These are phyloP conservation scores for Globisporangium perplexum DNA, from an alignment of 352 stramenopile species.

Conservation along the genomic window DNA sequence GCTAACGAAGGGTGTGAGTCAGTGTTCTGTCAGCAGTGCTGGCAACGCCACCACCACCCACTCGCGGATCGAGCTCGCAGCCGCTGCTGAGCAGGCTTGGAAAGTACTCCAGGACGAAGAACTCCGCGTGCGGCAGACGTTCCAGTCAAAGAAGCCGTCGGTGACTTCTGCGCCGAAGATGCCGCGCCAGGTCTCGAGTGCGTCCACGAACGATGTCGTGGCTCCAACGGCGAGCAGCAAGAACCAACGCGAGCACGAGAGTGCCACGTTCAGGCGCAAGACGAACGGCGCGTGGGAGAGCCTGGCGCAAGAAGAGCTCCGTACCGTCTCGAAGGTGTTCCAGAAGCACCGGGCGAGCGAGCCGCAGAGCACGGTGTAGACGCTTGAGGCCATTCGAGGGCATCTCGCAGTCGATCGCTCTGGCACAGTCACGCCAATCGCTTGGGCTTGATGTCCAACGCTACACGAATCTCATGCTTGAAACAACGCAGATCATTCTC, in stretches of 20 bases:
- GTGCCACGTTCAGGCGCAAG: slow-evolving; percentile 5
- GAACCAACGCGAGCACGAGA: neutral
- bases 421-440: too few relatives aligned
- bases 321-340: slow-evolving; percentile 12
- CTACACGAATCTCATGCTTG: too few relatives aligned
- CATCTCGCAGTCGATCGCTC: too few relatives aligned
- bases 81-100: slow-evolving; percentile 33
- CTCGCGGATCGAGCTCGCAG: slow-evolving; percentile 7
- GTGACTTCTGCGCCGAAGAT: slow-evolving; percentile 1
- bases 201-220: neutral
- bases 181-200: slow-evolving; percentile 3
- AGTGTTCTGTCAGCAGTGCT: slow-evolving; percentile 1
- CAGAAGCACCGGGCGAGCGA: slow-evolving; percentile 7
- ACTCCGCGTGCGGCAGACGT: slow-evolving; percentile 20
- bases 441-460: too few relatives aligned
- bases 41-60: neutral
- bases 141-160: slow-evolving; percentile 8
- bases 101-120: slow-evolving; percentile 51
- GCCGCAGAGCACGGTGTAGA: too few relatives aligned
- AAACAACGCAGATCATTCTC: too few relatives aligned
- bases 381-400: too few relatives aligned
- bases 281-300: slow-evolving; percentile 16
- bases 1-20: slow-evolving; percentile 1
- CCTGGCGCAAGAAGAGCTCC: slow-evolving; percentile 16
- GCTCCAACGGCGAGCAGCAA: neutral